A percentile compares a stretch with the other conserved stretches of the same genome.
Conservation (phyloP, 805 yeast genomes). For the Danielia reshetovae region DNA sequence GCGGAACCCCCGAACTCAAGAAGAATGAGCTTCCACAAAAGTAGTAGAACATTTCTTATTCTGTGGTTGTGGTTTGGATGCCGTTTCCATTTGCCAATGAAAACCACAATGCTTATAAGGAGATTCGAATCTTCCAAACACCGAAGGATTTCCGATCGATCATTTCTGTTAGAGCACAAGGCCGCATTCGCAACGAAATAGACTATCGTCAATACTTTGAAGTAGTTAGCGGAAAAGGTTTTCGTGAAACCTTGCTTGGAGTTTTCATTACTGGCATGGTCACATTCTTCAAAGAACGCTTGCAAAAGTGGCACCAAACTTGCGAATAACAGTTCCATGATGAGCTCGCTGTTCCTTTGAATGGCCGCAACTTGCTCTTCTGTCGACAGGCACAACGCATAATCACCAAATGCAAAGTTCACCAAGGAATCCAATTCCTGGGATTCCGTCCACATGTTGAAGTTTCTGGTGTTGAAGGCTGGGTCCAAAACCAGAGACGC, state of each 20-base stretch:
- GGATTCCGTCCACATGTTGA: not conserved
- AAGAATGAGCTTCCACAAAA: conserved; percentile 51
- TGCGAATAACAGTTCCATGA: conserved; percentile 13
- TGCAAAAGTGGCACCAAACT: conserved; percentile 10
- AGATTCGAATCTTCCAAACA: conserved; percentile 34
- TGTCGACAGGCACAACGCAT: conserved; percentile 2
- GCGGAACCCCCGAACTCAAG: conserved; percentile 60
- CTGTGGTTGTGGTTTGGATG: conserved; percentile 35
- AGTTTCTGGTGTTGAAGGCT: not conserved
- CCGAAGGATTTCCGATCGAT: conserved; percentile 11
- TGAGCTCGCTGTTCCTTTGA: conserved; percentile 16
- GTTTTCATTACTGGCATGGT: not conserved
- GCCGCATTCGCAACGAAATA: conserved; percentile 30
- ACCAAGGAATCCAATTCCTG: conserved; percentile 6
- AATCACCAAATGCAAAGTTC: conserved; percentile 12
- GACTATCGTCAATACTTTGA: conserved; percentile 30
- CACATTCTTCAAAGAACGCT: conserved; percentile 5
- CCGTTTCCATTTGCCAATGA: conserved; percentile 70
- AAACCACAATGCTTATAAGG: conserved; percentile 40
- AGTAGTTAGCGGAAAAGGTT: conserved; percentile 15
- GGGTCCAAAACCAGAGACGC: too few species aligned
- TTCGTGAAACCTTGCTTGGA: not conserved
- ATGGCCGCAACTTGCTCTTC: conserved; percentile 9
- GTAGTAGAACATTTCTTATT: conserved; percentile 51
- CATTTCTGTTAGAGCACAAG: conserved; percentile 4